A percentile compares a stretch with the other conserved stretches of the same genome.
Conservation (phyloP, 1,284 basidiomycete species). For the Rhodotorula sp. region DNA sequence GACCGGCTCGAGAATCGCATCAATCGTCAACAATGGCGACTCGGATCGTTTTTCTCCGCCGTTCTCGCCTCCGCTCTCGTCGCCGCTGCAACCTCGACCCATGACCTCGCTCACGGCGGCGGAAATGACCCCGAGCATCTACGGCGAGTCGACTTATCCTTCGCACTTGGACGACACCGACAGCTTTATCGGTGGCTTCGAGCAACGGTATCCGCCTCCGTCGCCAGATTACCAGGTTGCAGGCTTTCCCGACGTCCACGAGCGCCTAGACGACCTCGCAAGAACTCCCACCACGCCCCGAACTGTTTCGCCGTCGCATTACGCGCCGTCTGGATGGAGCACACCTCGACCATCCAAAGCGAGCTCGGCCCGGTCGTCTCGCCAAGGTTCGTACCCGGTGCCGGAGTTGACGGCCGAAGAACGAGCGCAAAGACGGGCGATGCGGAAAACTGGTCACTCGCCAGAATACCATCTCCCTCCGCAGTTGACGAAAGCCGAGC, state of each 20-base stretch:
- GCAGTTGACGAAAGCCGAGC: slow-evolving; percentile 1
- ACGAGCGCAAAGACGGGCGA: neutral
- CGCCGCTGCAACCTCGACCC: neutral
- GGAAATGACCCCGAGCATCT: neutral
- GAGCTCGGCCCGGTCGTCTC: neutral
- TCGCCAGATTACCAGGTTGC: neutral
- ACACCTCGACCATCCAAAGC: neutral
- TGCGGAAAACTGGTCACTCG: neutral
- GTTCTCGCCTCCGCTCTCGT: neutral
- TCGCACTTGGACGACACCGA: neutral
- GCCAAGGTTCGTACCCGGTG: slow-evolving; percentile 2
- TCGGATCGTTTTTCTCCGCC: neutral
- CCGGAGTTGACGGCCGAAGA: slow-evolving; percentile 8
- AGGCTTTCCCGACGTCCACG: neutral
- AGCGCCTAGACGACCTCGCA: neutral
- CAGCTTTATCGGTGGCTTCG: no score
- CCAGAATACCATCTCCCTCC: neutral
- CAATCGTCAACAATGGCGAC: neutral
- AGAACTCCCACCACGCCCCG: neutral
- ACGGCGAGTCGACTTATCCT: neutral
- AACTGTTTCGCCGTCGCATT: neutral
- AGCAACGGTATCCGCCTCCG: neutral
- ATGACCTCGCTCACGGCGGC: neutral
- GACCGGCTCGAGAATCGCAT: neutral
- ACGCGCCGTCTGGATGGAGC: neutral